Evolutionary conservation across 2,329 filamentous ascomycete genomes (phyloP).

Genomic region (Epicoccum nigrum): DNA sequence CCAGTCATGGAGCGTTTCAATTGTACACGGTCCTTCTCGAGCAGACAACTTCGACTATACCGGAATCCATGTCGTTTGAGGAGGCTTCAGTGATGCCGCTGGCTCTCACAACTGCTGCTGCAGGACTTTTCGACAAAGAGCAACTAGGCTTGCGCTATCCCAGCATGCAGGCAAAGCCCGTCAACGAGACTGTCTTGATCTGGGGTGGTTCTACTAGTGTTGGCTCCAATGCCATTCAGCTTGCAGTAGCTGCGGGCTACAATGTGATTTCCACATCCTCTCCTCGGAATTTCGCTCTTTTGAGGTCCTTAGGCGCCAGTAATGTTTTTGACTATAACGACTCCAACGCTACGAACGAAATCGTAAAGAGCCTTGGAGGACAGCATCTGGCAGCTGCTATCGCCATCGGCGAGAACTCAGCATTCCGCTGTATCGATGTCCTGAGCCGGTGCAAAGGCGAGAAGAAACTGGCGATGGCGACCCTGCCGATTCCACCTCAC

Average conservation of each 20-base stretch:
- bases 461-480: not conserved
- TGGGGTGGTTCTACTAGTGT: slow-evolving; percentile 14
- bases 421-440: slow-evolving; percentile 1
- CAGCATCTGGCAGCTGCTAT: not conserved
- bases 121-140: too few species aligned
- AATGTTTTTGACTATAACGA: slow-evolving; percentile 48
- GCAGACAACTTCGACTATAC: too few species aligned
- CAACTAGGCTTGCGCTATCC: too few species aligned
- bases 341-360: not conserved
- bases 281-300: slow-evolving; percentile 19
- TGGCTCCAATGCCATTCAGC: slow-evolving; percentile 14
- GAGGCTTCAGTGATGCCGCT: too few species aligned
- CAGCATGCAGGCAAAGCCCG: too few species aligned
- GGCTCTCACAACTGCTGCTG: too few species aligned
- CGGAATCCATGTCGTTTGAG: too few species aligned
- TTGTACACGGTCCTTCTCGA: too few species aligned
- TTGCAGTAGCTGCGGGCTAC: slow-evolving; percentile 12
- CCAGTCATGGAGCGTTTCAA: too few species aligned
- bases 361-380: slow-evolving; percentile 1
- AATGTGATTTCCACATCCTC: slow-evolving; percentile 16
- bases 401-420: slow-evolving; percentile 1
- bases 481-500: not conserved
- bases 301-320: slow-evolving; percentile 19
- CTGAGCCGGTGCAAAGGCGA: slow-evolving; percentile 1
- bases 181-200: slow-evolving; percentile 3